Conservation (phyloP, 2,329 filamentous ascomycete genomes). For the Aspergillus unguis region DNA sequence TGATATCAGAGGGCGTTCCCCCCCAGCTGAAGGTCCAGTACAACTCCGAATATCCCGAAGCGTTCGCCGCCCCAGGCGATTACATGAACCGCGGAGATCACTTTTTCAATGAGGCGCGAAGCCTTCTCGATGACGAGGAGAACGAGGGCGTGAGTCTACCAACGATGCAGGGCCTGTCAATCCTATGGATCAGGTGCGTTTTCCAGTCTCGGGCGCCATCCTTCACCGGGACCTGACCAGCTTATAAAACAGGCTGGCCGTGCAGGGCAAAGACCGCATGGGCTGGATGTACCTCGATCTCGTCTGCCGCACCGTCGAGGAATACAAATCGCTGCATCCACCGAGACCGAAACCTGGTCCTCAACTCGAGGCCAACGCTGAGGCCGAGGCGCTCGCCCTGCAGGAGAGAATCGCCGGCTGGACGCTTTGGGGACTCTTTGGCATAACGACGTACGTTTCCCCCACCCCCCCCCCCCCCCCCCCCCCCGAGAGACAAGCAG, state of each 20-base stretch:
- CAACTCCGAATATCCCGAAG: conserved; percentile 27
- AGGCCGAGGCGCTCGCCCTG: neutral
- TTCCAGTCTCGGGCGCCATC: neutral
- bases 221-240: neutral
- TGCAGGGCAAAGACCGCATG: conserved; percentile 31
- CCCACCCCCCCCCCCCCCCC: too few species aligned
- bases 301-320: conserved; percentile 21
- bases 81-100: conserved; percentile 24
- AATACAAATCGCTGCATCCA: conserved; percentile 19
- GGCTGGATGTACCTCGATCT: conserved; percentile 28
- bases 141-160: conserved; percentile 24
- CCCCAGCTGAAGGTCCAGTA: conserved; percentile 9
- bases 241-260: conserved; percentile 16
- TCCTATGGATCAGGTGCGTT: neutral
- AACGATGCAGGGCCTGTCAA: conserved; percentile 15
- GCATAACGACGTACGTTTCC: conserved; percentile 15
- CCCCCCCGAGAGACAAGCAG: too few species aligned
- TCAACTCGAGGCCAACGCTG: too few species aligned
- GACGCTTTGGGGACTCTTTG: conserved; percentile 22
- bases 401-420: conserved; percentile 17
- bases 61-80: conserved; percentile 23
- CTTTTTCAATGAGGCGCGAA: conserved; percentile 31
- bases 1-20: too few species aligned
- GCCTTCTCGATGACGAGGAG: conserved; percentile 25
- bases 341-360: conserved; percentile 1